Evolutionary conservation across 352 stramenopile species (phyloP).

Genomic region (Phytophthora brassicae): DNA sequence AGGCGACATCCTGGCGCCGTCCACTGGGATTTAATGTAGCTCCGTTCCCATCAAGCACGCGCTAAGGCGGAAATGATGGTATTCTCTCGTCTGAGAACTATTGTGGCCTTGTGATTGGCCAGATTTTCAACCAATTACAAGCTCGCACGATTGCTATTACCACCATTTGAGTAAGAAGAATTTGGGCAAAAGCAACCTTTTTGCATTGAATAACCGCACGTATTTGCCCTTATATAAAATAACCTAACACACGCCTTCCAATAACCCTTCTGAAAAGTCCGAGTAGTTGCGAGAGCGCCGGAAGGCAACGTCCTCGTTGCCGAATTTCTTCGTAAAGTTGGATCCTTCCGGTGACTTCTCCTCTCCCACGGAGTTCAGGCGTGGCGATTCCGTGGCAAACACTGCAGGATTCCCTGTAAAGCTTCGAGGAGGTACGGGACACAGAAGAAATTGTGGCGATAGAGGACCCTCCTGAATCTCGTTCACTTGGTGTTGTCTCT

Average conservation of each 20-base stretch:
- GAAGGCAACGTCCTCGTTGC: conserved; percentile 67
- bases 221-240: conserved; percentile 31
- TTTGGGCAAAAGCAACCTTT: no score
- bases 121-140: background rate
- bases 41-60: conserved; percentile 40
- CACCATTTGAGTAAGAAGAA: no score
- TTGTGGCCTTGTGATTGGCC: background rate
- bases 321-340: conserved; percentile 70
- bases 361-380: conserved; percentile 43
- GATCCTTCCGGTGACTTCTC: conserved; percentile 37
- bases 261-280: conserved; percentile 71
- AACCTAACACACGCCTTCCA: conserved; percentile 78
- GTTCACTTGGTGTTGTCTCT: conserved; percentile 34
- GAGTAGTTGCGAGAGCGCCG: conserved; percentile 64
- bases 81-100: conserved; percentile 15
- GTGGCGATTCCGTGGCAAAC: conserved; percentile 53
- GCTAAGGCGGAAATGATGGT: conserved; percentile 24
- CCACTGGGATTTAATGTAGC: conserved; percentile 27
- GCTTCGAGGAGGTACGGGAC: conserved; percentile 45
- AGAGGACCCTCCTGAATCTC: conserved; percentile 46
- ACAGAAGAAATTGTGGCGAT: conserved; percentile 56
- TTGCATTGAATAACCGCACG: conserved; percentile 17
- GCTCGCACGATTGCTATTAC: no score
- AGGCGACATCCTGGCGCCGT: conserved; percentile 23
- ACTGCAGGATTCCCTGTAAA: conserved; percentile 33